Evolutionary conservation across 495 filamentous ascomycete species (phyloP), one percentile per base, ranked within the genome.

Genomic region (Aspergillus avenaceus): DNA sequence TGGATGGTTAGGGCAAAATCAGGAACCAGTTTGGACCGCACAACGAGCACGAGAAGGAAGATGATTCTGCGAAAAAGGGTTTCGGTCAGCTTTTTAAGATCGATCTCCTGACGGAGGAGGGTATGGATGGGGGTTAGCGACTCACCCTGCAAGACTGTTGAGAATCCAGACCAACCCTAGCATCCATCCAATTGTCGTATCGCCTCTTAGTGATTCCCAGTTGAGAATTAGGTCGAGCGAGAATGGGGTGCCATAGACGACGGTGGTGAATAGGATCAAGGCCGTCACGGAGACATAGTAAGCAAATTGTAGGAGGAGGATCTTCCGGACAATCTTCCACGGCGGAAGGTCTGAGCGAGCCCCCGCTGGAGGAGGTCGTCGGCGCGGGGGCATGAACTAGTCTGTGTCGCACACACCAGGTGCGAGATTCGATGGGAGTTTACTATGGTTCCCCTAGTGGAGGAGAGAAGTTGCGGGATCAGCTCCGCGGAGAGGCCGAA

Each of bases 1-100:
- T 96, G 90, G 21, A 93, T 79, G 1, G 93, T 95, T 19, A 97
- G 76, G 6, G 89, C 84, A 65, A 99, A 99, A 65, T 99, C 93
- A 52, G 87, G 87, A 26, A 97, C 84, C 28, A 96, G 83, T 62
- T 97, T 97, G 22, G 85, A 90, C 46, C 91, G 88, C 24, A 85
- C 84, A 53, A 96, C 82, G 50, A 96, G 73, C 43, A 90, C 66
- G 26, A 91, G 77, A 28, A 93, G 79, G n/a, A 86, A 84, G 24
- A 92, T 78, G 13, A 88, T 83, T 52, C 71, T 75, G 37, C 11
- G 29, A 19, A 7, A 22, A 16, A 42, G 40, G 1, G 5, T 4
- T n/a, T 23, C 11, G 11, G 42, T 45, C 21, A 45, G 41, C 8
- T 9, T 38, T n/a, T n/a, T n/a, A n/a, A 2, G 4, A 14, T 6